phyloP scores from a whole-genome alignment of 768 basidiomycete species.

The Pisolithus albus region DNA sequence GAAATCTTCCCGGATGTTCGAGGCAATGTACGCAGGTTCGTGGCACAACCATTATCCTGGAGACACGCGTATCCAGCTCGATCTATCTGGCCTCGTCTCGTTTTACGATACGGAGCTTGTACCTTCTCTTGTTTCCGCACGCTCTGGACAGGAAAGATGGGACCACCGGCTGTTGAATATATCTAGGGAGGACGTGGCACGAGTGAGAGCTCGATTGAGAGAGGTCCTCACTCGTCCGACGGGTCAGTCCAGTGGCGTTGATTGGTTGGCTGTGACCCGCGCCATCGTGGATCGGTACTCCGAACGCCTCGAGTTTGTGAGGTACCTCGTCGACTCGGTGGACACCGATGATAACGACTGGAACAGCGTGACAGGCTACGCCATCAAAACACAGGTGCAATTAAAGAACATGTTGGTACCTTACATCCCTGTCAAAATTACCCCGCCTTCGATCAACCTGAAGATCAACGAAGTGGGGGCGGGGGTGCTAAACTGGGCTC shows the following conservation, averaged over 20 bases:
- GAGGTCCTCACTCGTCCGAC: background rate
- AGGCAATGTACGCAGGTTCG: constrained; percentile 29
- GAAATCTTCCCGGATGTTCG: background rate
- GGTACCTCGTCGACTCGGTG: too few species aligned
- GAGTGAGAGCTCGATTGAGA: background rate
- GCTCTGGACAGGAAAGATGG: constrained; percentile 24
- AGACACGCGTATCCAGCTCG: constrained; percentile 37
- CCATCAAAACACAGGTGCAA: background rate
- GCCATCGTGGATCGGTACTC: too few species aligned
- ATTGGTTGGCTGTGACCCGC: background rate
- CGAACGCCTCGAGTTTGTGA: too few species aligned
- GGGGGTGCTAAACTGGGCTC: too few species aligned
- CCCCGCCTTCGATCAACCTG: too few species aligned
- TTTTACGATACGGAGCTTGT: constrained; percentile 38
- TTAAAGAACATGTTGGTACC: background rate
- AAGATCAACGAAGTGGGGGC: too few species aligned
- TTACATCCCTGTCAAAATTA: background rate
- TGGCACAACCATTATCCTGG: constrained; percentile 32
- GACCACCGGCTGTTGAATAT: constrained; percentile 32
- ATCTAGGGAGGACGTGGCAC: constrained; percentile 1
- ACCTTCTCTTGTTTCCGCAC: constrained; percentile 27
- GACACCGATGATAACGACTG: too few species aligned
- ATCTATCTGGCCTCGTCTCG: constrained; percentile 35
- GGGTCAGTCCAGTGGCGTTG: background rate
- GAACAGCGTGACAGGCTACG: background rate